Evolutionary conservation across 1,139 yeast genomes (phyloP).

Genomic region (Lodderomyces beijingensis): DNA sequence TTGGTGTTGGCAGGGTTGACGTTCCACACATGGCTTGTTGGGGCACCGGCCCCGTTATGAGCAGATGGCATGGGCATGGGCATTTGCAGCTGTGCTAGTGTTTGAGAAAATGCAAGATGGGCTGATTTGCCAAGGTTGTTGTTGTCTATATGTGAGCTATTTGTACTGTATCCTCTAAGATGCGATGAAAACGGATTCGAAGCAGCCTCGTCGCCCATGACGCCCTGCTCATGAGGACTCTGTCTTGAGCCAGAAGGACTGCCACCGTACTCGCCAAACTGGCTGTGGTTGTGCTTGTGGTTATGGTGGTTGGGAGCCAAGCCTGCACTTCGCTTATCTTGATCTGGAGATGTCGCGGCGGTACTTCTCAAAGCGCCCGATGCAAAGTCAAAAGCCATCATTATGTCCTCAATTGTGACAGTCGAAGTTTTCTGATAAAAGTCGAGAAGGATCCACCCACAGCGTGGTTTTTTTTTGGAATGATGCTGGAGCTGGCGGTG

Average conservation of each 20-base stretch:
- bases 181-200: background rate
- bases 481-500: no score
- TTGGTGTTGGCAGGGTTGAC: no score
- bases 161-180: slow-evolving; percentile 1
- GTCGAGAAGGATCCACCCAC: no score
- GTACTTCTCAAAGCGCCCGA: background rate
- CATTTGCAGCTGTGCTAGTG: no score
- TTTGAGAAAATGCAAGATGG: no score
- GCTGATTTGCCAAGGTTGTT: no score
- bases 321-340: background rate
- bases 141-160: no score
- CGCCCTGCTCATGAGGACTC: background rate
- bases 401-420: background rate
- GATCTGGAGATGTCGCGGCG: background rate
- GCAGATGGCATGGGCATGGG: no score
- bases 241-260: background rate
- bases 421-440: no score
- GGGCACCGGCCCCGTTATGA: no score
- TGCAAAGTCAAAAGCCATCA: slow-evolving; percentile 2
- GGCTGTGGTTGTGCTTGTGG: slow-evolving; percentile 5
- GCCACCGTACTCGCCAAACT: background rate
- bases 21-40: no score
- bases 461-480: no score
- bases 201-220: background rate
- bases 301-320: slow-evolving; percentile 1